phyloP scores from a whole-genome alignment of 306 rosid species.

The Cucurbita pepo region DNA sequence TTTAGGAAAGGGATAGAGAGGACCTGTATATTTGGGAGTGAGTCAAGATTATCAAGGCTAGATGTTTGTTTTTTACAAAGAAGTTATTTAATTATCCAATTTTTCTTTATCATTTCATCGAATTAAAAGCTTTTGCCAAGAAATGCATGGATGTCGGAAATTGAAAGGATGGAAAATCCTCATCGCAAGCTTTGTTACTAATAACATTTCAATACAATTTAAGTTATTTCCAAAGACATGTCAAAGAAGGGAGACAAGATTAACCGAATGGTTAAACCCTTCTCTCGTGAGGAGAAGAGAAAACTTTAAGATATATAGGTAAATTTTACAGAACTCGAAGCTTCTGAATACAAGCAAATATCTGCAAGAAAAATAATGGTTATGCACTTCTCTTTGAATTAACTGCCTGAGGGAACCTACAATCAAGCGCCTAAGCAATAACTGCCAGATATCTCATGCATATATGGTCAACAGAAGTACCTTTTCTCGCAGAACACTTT shows the following conservation, averaged over 20 bases:
- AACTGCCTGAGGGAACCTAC: background rate
- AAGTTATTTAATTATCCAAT: background rate
- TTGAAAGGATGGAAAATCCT: background rate
- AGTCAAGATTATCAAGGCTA: background rate
- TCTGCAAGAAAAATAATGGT: background rate
- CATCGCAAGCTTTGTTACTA: background rate
- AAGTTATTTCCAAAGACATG: background rate
- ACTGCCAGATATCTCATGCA: background rate
- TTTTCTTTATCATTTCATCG: background rate
- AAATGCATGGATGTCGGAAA: background rate
- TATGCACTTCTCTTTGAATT: background rate
- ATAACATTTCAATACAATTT: background rate
- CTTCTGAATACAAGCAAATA: background rate
- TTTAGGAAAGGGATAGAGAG: background rate
- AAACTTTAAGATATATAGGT: background rate
- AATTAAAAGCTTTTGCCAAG: background rate
- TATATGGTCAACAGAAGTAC: conserved; percentile 15
- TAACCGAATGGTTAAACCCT: background rate
- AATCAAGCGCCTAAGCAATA: background rate
- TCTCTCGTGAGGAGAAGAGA: background rate
- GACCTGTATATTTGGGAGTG: background rate
- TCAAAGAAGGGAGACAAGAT: background rate
- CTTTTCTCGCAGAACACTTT: conserved; percentile 64
- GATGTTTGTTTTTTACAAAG: background rate
- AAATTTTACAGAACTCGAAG: background rate